A percentile compares a stretch with the other conserved stretches of the same genome.
Evolutionary conservation across 2,329 filamentous ascomycete species (phyloP).

Genomic region (Fusarium sp.): DNA sequence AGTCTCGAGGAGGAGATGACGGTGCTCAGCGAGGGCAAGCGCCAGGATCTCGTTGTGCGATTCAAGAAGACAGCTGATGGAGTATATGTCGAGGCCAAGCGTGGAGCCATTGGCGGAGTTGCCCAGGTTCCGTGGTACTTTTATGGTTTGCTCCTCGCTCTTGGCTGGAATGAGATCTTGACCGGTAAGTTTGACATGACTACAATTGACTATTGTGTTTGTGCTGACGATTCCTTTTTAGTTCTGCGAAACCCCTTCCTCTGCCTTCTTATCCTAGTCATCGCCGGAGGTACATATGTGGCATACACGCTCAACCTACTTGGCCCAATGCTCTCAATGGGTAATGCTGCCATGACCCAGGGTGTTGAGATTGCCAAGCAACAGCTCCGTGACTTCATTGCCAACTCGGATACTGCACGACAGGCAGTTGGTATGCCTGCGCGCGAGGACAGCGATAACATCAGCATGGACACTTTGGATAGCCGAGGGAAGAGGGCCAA

Average conservation of each 20-base stretch:
- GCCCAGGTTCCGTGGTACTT: conserved; percentile 96
- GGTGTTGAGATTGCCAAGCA: conserved; percentile 93
- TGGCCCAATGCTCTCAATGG: conserved; percentile 96
- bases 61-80: conserved; percentile 99
- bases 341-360: conserved; percentile 88
- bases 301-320: conserved; percentile 96
- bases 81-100: conserved; percentile 97
- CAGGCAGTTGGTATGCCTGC: conserved; percentile 86
- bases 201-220: neutral
- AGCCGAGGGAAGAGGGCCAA: conserved; percentile 68
- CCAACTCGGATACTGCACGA: conserved; percentile 86
- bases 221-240: conserved; percentile 56
- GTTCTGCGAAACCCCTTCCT: conserved; percentile 95
- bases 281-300: conserved; percentile 84
- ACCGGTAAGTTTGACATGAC: conserved; percentile 75
- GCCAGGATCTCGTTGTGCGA: conserved; percentile 90
- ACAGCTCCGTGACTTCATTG: conserved; percentile 89
- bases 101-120: conserved; percentile 94
- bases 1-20: conserved; percentile 97
- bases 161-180: conserved; percentile 99
- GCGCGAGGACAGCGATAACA: conserved; percentile 61
- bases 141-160: conserved; percentile 87
- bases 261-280: conserved; percentile 88
- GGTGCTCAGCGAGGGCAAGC: conserved; percentile 89
- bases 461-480: conserved; percentile 74